Conservation (phyloP, 2,329 filamentous ascomycete species). For the Calonectria fujianensis region DNA sequence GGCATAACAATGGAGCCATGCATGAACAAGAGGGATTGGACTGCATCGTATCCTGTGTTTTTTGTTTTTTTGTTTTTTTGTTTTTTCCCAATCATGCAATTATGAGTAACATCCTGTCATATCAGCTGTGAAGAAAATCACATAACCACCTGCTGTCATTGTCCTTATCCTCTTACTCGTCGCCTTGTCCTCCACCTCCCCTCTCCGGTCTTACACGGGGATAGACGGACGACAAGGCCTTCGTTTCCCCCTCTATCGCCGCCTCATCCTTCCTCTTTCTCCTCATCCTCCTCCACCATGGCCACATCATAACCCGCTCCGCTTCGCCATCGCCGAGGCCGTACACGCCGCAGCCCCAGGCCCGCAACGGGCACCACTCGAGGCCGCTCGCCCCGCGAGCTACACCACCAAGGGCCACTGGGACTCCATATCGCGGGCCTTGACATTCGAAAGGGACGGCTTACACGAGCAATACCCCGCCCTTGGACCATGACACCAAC, state of each 20-base stretch:
- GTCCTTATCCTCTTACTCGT: constrained; percentile 22
- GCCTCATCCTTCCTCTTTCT: not conserved
- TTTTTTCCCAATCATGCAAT: not conserved
- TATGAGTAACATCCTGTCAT: not conserved
- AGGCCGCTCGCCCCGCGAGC: constrained; percentile 63
- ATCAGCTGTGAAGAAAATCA: not conserved
- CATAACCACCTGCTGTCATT: not conserved
- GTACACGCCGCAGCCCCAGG: constrained; percentile 80
- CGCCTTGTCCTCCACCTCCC: constrained; percentile 15
- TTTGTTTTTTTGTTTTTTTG: not conserved
- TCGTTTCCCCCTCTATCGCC: constrained; percentile 2
- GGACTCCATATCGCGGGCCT: constrained; percentile 77
- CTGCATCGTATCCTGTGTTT: not conserved
- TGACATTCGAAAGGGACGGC: constrained; percentile 69
- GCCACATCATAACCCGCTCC: constrained; percentile 68
- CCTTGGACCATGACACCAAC: constrained; percentile 78
- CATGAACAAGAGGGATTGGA: constrained; percentile 23
- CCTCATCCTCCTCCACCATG: constrained; percentile 42
- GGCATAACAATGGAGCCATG: constrained; percentile 1
- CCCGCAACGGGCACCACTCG: constrained; percentile 80
- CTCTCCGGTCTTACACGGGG: constrained; percentile 20
- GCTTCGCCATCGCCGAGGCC: constrained; percentile 91
- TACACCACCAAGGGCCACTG: constrained; percentile 56
- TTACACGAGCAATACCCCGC: constrained; percentile 75
- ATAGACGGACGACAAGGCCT: not conserved